Evolutionary conservation across 1,284 basidiomycete genomes (phyloP), one percentile per base, ranked within the genome.

Genomic region (Stereum hirsutum): DNA sequence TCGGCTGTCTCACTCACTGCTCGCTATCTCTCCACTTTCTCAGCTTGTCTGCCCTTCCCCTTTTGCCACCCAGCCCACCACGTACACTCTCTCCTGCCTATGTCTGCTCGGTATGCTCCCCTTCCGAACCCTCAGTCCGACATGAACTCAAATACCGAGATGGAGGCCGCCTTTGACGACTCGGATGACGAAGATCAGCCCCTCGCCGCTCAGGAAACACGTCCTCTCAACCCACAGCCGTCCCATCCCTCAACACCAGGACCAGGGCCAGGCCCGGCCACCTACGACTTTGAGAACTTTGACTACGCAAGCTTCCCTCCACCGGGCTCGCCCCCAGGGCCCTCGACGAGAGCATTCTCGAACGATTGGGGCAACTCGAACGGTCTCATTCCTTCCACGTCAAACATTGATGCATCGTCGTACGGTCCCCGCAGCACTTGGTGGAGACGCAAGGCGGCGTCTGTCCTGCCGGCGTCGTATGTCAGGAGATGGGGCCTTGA

Each of bases 231-330:
- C 47, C 65, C 69, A 4, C 39, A 46, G 25, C 54, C 21, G n/a
- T 20, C 35, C 33, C 42, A 44, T 27, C 46, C 60, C 65, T 31
- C 58, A 63, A 6, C 53, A 55, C 19, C 56, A 49, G 19, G 51
- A 47, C 35, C 50, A 23, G 43, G 46, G 10, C 54, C 58, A 2
- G 41, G 48, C 8, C 64, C 70, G 34, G 72, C 71, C 37, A 64
- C 74, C 4, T 94, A 95, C 56, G 83, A 94, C 62, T 95, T 93
- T 57, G 85, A 94, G 63, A 76, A 78, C 44, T 76, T 83, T 49
- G 65, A 72, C 44, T 78, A 75, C 47, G 89, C 85, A 57, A 79
- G 78, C 52, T 75, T 72, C 43, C 86, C 90, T 28, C 89, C 89
- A 14, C 83, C 86, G 6, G 86, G 87, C 41, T 90, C 88, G n/a